Conservation (phyloP, 2,329 filamentous ascomycete genomes). For the Cladophialophora bantiana region DNA sequence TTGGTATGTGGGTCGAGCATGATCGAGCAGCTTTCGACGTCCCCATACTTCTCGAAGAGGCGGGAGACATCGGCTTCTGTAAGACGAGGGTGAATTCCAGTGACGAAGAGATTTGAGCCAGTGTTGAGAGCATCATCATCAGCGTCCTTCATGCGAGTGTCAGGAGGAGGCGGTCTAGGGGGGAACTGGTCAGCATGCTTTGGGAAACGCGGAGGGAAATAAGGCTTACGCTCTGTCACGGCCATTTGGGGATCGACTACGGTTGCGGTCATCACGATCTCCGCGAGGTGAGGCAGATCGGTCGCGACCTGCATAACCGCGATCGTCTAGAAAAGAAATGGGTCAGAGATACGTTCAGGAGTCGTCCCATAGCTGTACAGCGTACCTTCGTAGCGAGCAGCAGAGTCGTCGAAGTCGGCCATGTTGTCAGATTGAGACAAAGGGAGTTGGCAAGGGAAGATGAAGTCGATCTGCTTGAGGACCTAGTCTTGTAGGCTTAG, state of each 20-base stretch:
- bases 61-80: slow-evolving; percentile 88
- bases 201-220: slow-evolving; percentile 7
- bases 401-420: slow-evolving; percentile 70
- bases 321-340: slow-evolving; percentile 56
- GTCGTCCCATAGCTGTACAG: slow-evolving; percentile 30
- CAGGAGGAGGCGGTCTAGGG: slow-evolving; percentile 54
- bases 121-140: slow-evolving; percentile 80
- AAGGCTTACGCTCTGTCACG: slow-evolving; percentile 61
- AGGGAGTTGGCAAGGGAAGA: slow-evolving; percentile 7
- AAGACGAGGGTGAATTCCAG: slow-evolving; percentile 92
- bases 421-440: slow-evolving; percentile 42
- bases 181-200: slow-evolving; percentile 33
- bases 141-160: slow-evolving; percentile 54
- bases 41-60: slow-evolving; percentile 98
- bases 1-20: slow-evolving; percentile 99
- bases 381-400: slow-evolving; percentile 71
- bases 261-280: slow-evolving; percentile 63
- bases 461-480: neutral
- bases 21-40: slow-evolving; percentile 99
- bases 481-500: neutral
- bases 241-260: slow-evolving; percentile 70
- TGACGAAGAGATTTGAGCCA: slow-evolving; percentile 98
- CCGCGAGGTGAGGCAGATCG: slow-evolving; percentile 71
- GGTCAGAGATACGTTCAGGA: slow-evolving; percentile 26
- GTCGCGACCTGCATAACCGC: slow-evolving; percentile 70